Percentiles rank a stretch among this genome's conserved stretches.
Conservation (phyloP, 768 basidiomycete genomes). For the Boletus edulis region DNA sequence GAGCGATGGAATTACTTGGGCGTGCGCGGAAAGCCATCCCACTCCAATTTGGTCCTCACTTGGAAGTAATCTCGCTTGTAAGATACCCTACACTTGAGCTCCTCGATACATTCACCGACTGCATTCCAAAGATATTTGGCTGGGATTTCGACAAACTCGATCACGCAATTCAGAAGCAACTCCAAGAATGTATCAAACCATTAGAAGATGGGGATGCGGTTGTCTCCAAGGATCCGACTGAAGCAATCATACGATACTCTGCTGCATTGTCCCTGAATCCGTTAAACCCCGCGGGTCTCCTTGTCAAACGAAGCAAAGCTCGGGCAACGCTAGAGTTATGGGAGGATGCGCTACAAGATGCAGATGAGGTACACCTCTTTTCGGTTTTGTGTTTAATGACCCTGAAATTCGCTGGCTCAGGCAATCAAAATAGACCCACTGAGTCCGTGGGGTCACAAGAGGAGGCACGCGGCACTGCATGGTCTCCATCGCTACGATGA, state of each 20-base stretch:
- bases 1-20: not conserved
- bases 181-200: not conserved
- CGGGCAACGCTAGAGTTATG: not conserved
- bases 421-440: slow-evolving; percentile 1
- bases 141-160: slow-evolving; percentile 5
- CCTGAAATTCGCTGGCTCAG: not conserved
- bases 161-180: not conserved
- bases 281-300: not conserved
- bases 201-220: slow-evolving; percentile 1
- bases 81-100: not conserved
- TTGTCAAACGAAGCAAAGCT: slow-evolving; percentile 7
- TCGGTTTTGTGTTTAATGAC: not conserved
- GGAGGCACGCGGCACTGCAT: slow-evolving; percentile 5
- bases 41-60: not conserved
- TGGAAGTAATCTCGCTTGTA: slow-evolving; percentile 8
- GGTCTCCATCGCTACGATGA: not conserved
- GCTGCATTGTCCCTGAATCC: slow-evolving; percentile 6
- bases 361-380: not conserved
- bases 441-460: slow-evolving; percentile 7
- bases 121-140: slow-evolving; percentile 1
- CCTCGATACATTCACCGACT: not conserved
- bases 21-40: not conserved
- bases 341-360: not conserved
- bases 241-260: slow-evolving; percentile 6
- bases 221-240: not conserved